Conservation (phyloP, 2,329 filamentous ascomycete species). For the Fusarium annulatum region DNA sequence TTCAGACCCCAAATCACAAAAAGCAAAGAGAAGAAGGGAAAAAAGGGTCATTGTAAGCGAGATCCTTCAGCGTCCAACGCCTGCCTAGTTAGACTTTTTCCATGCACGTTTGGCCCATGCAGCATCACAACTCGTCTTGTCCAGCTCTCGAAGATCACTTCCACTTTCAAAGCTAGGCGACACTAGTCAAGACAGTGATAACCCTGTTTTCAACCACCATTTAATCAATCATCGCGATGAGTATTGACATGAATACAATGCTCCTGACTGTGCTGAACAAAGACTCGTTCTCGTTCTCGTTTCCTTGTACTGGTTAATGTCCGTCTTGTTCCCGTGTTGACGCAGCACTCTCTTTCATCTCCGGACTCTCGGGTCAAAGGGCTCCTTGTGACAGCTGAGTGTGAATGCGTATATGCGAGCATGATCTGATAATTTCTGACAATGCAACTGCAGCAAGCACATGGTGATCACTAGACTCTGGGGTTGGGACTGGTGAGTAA, state of each 20-base stretch:
- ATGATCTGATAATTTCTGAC: slow-evolving; percentile 6
- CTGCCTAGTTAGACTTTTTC: slow-evolving; percentile 5
- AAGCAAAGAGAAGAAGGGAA: slow-evolving; percentile 6
- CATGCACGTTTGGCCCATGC: slow-evolving; percentile 7
- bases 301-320: background rate
- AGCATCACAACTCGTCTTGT: slow-evolving; percentile 3
- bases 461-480: background rate
- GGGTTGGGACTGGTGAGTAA: background rate
- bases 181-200: background rate
- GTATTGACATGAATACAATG: background rate
- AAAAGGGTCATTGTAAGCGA: background rate
- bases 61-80: background rate
- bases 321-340: background rate
- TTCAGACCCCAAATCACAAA: slow-evolving; percentile 2
- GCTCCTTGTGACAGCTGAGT: background rate
- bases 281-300: background rate
- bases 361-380: background rate
- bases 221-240: slow-evolving; percentile 1
- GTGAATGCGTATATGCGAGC: background rate
- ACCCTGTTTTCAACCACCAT: slow-evolving; percentile 3
- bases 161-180: slow-evolving; percentile 8
- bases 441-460: background rate
- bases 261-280: background rate
- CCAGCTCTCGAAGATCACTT: slow-evolving; percentile 28
- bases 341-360: background rate